Evolutionary conservation across 495 filamentous ascomycete species (phyloP), one percentile per base, ranked within the genome.

Genomic region (Neurospora cerealis): DNA sequence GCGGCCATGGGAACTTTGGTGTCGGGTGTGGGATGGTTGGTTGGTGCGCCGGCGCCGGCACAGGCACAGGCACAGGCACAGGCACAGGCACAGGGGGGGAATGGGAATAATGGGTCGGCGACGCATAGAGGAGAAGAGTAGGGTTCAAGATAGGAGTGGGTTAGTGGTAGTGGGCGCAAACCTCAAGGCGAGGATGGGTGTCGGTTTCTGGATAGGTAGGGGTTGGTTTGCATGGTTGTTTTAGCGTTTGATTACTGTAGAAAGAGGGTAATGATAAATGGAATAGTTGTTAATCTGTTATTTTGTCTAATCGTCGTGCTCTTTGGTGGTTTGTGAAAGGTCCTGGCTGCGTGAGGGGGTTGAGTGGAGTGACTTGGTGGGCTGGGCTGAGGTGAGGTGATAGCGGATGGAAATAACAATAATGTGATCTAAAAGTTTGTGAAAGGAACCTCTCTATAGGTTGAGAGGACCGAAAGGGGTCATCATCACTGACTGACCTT

Each of bases 11-110:
- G 93, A 80, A 85, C 85, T 17, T 81, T 97, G 75, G 93, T 91
- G 2, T 92, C 90, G 77, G 93, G 93, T 4, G 89, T 97, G 77
- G 93, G 93, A 3, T 97, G 93, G 93, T 86, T 97, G 44, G 87
- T 97, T 74, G 92, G 91, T 74, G 85, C 89, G n/a, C 83, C 87
- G 80, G 70, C 24, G 2, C 24, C 0, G 24, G 24, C 39, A 7
- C 54, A 9, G 5, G 1, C 38, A 39, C 37, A 38, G 0, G 2
- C 24, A 28, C 24, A 28, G 24, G 24, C 39, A 7, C 54, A 9
- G 5, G 1, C 38, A 39, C 37, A 38, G 0, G 2, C 13, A 17
- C 37, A 32, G 66, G 73, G 15, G 44, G 71, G 39, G 60, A 76
- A 40, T 73, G 75, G 54, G 5, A 32, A 60, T 32, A 32, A 32